Evolutionary conservation across 345 rosid genomes (phyloP).

Genomic region (Noccaea bulbosa): DNA sequence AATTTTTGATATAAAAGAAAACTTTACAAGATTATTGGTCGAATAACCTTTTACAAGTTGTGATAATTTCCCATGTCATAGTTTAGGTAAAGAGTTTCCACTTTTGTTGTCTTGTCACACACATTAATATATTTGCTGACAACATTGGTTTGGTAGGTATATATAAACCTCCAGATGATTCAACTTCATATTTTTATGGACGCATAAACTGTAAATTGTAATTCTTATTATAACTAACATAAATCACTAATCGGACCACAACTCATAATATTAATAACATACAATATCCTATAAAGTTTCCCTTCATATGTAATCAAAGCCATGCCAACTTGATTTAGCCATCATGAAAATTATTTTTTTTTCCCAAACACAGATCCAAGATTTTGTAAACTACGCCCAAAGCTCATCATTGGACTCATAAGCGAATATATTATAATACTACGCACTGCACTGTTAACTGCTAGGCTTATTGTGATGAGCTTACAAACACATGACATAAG

Average conservation of each 20-base stretch:
- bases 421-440: background rate
- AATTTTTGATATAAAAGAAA: background rate
- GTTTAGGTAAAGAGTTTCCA: conserved; percentile 25
- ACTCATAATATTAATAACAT: background rate
- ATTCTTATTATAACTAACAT: no score
- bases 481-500: background rate
- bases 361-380: conserved; percentile 29
- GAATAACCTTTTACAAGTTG: conserved; percentile 26
- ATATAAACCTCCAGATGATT: background rate
- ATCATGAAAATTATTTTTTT: background rate
- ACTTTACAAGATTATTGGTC: conserved; percentile 8
- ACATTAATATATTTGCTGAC: conserved; percentile 23
- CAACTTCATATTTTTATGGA: no score
- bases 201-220: no score
- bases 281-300: background rate
- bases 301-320: conserved; percentile 10
- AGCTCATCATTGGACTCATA: conserved; percentile 9
- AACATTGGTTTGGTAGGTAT: conserved; percentile 6
- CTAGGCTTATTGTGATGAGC: background rate
- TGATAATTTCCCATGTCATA: conserved; percentile 11
- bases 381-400: conserved; percentile 21
- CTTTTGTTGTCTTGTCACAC: conserved; percentile 14
- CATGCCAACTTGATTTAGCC: conserved; percentile 12
- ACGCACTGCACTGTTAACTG: background rate
- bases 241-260: background rate